Conservation (phyloP, 2,329 filamentous ascomycete species). For the Aureobasidium sp. region DNA sequence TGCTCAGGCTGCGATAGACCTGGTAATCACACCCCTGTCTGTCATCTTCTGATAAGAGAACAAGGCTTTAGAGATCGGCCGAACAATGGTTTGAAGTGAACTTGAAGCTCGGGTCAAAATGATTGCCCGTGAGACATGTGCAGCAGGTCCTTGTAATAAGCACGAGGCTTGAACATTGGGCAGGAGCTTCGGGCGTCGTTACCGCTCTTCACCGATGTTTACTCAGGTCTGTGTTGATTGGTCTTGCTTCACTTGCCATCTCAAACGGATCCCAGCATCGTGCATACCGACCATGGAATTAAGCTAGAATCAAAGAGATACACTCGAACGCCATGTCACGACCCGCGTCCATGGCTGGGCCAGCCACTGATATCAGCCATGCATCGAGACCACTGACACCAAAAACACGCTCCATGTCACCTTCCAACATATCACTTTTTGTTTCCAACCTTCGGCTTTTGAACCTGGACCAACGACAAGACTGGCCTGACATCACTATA, state of each 20-base stretch:
- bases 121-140: fast-evolving
- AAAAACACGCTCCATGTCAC: constrained; percentile 18
- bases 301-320: not conserved
- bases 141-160: too few relatives aligned
- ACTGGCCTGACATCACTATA: constrained; percentile 70
- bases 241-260: not conserved
- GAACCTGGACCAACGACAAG: constrained; percentile 62
- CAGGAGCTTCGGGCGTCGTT: not conserved
- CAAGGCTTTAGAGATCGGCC: too few relatives aligned
- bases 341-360: constrained; percentile 10
- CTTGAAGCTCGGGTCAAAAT: too few relatives aligned
- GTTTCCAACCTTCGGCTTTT: constrained; percentile 77
- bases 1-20: not conserved
- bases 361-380: constrained; percentile 5
- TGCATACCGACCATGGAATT: not conserved
- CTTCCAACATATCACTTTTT: constrained; percentile 56
- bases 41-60: too few relatives aligned
- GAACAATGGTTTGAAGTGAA: not conserved
- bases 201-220: constrained; percentile 10
- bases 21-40: not conserved
- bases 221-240: constrained; percentile 2
- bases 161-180: not conserved
- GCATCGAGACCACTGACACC: not conserved
- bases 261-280: not conserved
- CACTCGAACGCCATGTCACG: constrained; percentile 10